Conservation (phyloP, 2,329 filamentous ascomycete genomes). For the Alternaria burnsii region DNA sequence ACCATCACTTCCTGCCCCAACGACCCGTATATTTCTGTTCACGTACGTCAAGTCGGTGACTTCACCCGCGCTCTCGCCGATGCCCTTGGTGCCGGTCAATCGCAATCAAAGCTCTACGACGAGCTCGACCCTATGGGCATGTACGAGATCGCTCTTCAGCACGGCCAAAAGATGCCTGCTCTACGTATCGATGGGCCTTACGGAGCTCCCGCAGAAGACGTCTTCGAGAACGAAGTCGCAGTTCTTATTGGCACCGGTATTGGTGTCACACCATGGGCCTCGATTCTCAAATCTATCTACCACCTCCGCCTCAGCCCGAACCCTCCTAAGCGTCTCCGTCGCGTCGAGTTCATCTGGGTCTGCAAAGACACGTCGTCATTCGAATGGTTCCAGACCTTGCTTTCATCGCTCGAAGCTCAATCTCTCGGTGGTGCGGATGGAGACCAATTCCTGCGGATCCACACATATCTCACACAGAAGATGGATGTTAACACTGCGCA, state of each 20-base stretch:
- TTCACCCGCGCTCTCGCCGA: constrained; percentile 95
- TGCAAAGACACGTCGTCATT: constrained; percentile 96
- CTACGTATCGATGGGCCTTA: constrained; percentile 95
- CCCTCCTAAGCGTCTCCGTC: constrained; percentile 84
- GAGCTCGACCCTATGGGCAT: constrained; percentile 91
- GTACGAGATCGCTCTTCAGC: constrained; percentile 96
- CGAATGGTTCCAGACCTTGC: constrained; percentile 97
- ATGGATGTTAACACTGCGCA: constrained; percentile 91
- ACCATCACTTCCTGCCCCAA: constrained; percentile 98
- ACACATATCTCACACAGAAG: constrained; percentile 95
- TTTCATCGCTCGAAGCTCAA: constrained; percentile 89
- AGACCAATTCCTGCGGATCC: constrained; percentile 93
- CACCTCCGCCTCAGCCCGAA: constrained; percentile 90
- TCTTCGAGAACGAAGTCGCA: constrained; percentile 91
- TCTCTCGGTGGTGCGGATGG: constrained; percentile 70
- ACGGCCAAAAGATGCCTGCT: constrained; percentile 89
- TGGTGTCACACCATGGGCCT: constrained; percentile 85
- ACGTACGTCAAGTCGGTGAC: constrained; percentile 95
- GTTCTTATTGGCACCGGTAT: constrained; percentile 88
- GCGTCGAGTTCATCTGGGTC: constrained; percentile 99
- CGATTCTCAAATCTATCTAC: constrained; percentile 97
- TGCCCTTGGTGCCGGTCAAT: constrained; percentile 87
- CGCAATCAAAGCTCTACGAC: constrained; percentile 89
- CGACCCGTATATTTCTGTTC: constrained; percentile 92
- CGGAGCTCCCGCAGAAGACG: constrained; percentile 95